Conservation (phyloP, 306 rosid species). For the Hippophae tibetana region DNA sequence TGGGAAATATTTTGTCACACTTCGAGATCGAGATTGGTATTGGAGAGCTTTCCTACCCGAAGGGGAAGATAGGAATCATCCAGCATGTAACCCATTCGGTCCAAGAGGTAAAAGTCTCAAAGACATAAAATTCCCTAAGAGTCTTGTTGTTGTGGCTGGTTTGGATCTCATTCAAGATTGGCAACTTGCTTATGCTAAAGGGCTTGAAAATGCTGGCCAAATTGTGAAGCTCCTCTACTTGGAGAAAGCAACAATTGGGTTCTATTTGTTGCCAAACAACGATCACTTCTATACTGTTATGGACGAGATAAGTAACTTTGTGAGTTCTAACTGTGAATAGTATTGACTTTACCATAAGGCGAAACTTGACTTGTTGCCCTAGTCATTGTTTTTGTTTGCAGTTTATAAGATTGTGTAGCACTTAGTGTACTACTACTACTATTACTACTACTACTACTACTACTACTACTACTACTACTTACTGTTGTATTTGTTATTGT, state of each 20-base stretch:
- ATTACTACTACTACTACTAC: slow-evolving; percentile 38
- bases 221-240: slow-evolving; percentile 57
- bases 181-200: slow-evolving; percentile 83
- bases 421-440: slow-evolving; percentile 47
- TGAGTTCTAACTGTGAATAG: slow-evolving; percentile 58
- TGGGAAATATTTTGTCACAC: slow-evolving; percentile 80
- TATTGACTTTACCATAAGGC: slow-evolving; percentile 35
- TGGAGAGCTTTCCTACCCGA: slow-evolving; percentile 98
- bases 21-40: slow-evolving; percentile 88
- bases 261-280: slow-evolving; percentile 85
- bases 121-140: slow-evolving; percentile 69
- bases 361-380: slow-evolving; percentile 24
- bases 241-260: slow-evolving; percentile 85
- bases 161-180: slow-evolving; percentile 90
- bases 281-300: slow-evolving; percentile 71
- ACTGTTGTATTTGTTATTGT: slow-evolving; percentile 38
- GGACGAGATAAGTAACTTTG: slow-evolving; percentile 83
- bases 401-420: slow-evolving; percentile 47
- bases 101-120: slow-evolving; percentile 51
- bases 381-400: slow-evolving; percentile 15
- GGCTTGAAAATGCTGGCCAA: slow-evolving; percentile 71
- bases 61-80: slow-evolving; percentile 92
- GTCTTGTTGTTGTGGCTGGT: slow-evolving; percentile 95
- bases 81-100: slow-evolving; percentile 92
- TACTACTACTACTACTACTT: slow-evolving; percentile 34